Conservation (phyloP, 108 stramenopile species). For the Nitzschia sp. region DNA sequence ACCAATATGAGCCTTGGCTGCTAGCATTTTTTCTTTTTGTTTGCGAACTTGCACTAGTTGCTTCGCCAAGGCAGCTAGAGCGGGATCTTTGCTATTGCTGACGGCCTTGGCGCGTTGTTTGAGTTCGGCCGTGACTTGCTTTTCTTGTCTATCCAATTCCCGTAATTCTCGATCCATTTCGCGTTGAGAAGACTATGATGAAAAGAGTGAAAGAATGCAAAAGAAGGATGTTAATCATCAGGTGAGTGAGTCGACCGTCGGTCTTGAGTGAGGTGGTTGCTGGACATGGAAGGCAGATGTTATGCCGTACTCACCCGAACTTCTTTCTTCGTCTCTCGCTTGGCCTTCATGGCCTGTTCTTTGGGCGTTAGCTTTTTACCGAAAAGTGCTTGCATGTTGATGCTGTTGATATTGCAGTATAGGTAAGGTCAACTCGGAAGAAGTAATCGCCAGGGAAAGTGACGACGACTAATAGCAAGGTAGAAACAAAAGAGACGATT, state of each 20-base stretch:
- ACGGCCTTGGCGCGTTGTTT: slow-evolving; percentile 72
- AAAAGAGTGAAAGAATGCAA: not conserved
- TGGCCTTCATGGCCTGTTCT: slow-evolving; percentile 72
- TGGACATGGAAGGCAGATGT: not conserved
- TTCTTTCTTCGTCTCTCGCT: slow-evolving; percentile 65
- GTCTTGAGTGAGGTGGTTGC: too few relatives aligned
- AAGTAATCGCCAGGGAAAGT: not conserved
- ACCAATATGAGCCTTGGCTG: slow-evolving; percentile 71
- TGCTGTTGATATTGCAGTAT: not conserved
- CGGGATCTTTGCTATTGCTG: slow-evolving; percentile 56
- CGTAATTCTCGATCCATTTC: slow-evolving; percentile 85
- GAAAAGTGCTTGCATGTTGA: slow-evolving; percentile 4
- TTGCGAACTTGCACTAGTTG: slow-evolving; percentile 73
- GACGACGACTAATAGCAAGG: too few relatives aligned
- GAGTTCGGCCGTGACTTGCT: slow-evolving; percentile 63
- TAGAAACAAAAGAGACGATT: too few relatives aligned
- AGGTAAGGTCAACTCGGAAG: not conserved
- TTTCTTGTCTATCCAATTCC: slow-evolving; percentile 80
- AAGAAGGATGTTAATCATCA: not conserved
- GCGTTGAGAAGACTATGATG: slow-evolving; percentile 58
- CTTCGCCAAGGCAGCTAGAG: slow-evolving; percentile 67
- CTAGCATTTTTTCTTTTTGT: slow-evolving; percentile 64
- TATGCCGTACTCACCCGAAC: slow-evolving; percentile 63
- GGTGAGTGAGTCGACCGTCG: not conserved
- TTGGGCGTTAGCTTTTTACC: slow-evolving; percentile 44